phyloP scores from a whole-genome alignment of 1,284 basidiomycete species.

The Trichosporon inkin region DNA sequence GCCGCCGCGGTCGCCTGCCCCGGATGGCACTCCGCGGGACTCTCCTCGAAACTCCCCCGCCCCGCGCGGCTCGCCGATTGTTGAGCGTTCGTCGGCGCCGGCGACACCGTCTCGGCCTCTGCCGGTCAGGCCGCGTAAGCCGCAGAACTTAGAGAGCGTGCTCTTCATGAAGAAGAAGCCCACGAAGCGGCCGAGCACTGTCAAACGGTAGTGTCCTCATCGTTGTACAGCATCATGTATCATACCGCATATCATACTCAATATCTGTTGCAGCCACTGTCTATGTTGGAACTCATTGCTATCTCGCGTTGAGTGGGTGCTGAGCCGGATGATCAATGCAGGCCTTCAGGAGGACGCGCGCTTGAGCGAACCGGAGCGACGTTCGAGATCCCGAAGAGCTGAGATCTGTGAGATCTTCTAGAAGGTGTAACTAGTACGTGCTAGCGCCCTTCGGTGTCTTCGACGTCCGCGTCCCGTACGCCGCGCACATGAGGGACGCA shows the following conservation, averaged over 20 bases:
- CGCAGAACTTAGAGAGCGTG: slow-evolving; percentile 22
- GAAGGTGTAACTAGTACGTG: neutral
- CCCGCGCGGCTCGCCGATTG: neutral
- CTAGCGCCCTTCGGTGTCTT: neutral
- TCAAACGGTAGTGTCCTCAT: neutral
- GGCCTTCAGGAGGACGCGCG: too few relatives aligned
- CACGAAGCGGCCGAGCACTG: neutral
- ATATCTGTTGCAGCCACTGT: neutral
- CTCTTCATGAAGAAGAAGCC: slow-evolving; percentile 28
- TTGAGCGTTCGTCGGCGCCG: too few relatives aligned
- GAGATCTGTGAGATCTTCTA: neutral
- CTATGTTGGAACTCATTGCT: neutral
- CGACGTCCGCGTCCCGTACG: neutral
- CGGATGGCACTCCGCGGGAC: neutral
- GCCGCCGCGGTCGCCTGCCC: neutral
- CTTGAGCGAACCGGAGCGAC: too few relatives aligned
- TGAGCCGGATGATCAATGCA: too few relatives aligned
- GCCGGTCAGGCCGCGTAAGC: neutral
- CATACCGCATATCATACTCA: neutral
- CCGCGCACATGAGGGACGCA: neutral
- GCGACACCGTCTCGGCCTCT: neutral
- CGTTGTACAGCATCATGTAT: neutral
- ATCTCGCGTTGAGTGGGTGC: too few relatives aligned
- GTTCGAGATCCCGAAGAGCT: too few relatives aligned
- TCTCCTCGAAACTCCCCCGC: neutral